Evolutionary conservation across 106 monocot genomes (phyloP), one percentile per base, ranked within the genome.

Genomic region (Allium fistulosum): DNA sequence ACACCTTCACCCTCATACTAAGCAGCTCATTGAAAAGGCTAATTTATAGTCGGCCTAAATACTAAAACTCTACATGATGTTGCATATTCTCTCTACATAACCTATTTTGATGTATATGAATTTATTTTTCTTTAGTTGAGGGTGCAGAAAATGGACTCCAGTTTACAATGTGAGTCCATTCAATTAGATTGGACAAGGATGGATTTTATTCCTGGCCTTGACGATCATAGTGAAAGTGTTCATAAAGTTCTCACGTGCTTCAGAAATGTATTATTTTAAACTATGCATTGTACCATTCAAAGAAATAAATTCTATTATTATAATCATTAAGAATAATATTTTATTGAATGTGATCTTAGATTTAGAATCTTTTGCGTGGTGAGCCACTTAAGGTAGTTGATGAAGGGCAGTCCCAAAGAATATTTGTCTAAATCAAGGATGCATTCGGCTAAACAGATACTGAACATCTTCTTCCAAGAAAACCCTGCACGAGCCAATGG

Each of bases 171-270:
- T 88, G 7, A 84, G 88, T 59, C 88, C 88, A 68, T 88, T 84
- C 74, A 88, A 88, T 48, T 88, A 81, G 84, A 84, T 88, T 64
- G 88, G 88, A 49, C 88, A 46, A 79, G 88, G 74, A 84, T 84
- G 88, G 88, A 88, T 76, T 88, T 88, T 58, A 88, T 88, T 72
- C 88, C 88, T 72, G 88, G 88, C 15, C 78, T 88, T 77, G 88
- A 88, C 72, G 88, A 83, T 51, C 88, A 83, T 15, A 83, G 83
- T 68, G 88, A 88, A 67, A 83, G 88, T 61, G 88, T 88, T 69
- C 88, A 83, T 0, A 80, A 83, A 61, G 88, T 88, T 61, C 47
- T 88, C 75, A 81, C 88, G 26, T 88, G 88, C 69, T 88, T 88
- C 46, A 88, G 88, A 22, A 88, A 88, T 65, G 81, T 83, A n/a